Evolutionary conservation across 1,139 yeast species (phyloP).

Genomic region (Suhomyces bolitotheri): DNA sequence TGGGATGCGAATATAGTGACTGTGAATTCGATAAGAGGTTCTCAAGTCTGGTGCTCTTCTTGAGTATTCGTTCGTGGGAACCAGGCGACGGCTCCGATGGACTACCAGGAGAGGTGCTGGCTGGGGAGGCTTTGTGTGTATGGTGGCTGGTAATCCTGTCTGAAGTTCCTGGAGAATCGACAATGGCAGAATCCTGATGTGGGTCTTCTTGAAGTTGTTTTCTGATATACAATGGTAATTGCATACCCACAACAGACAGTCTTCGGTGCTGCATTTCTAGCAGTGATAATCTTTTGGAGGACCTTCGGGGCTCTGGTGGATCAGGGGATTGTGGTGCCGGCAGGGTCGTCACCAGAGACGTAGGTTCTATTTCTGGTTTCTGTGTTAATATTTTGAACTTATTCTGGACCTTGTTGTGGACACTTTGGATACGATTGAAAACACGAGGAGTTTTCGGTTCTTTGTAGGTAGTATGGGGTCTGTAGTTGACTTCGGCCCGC

Average conservation of each 20-base stretch:
- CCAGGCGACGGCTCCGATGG: background rate
- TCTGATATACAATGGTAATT: conserved; percentile 40
- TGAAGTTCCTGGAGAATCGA: conserved; percentile 6
- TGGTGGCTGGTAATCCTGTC: no score
- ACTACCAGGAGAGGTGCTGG: background rate
- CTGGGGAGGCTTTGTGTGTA: background rate
- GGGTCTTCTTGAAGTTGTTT: conserved; percentile 26
- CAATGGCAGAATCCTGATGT: conserved; percentile 6
- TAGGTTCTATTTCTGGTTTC: conserved; percentile 1
- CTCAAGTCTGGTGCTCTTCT: conserved; percentile 27
- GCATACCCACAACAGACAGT: conserved; percentile 40
- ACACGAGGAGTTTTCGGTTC: conserved; percentile 8
- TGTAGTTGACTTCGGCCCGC: conserved; percentile 24
- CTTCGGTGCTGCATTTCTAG: conserved; percentile 21
- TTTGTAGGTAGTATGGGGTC: background rate
- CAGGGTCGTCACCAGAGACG: background rate
- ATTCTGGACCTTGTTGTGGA: conserved; percentile 6
- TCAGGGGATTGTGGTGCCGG: background rate
- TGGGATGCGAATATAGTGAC: conserved; percentile 35
- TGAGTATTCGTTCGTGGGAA: conserved; percentile 18
- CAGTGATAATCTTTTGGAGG: background rate
- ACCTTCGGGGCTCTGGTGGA: background rate
- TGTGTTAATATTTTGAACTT: conserved; percentile 2
- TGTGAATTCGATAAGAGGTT: conserved; percentile 42
- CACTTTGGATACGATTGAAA: conserved; percentile 18